Conservation (phyloP, 192 early-diverging fungal species). For the Neocallimastix lanati region DNA sequence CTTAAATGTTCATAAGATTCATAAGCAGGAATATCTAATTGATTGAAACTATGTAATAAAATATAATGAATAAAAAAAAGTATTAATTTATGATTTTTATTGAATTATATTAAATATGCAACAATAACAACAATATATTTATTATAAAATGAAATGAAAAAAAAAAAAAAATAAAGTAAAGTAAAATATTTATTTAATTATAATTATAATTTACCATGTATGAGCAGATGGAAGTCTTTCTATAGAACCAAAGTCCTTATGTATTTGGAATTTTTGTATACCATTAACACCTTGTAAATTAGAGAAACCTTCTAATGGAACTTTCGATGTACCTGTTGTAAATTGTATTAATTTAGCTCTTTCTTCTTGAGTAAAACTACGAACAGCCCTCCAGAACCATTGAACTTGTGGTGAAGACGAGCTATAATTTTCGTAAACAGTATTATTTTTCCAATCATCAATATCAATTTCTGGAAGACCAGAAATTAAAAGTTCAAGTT, state of each 20-base stretch:
- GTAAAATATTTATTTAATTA: background rate
- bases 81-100: no score
- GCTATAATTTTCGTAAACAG: conserved; percentile 74
- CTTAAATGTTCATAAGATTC: conserved; percentile 78
- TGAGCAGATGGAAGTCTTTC: conserved; percentile 87
- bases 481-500: conserved; percentile 92
- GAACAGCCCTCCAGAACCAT: conserved; percentile 97
- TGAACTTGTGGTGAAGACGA: conserved; percentile 74
- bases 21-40: conserved; percentile 87
- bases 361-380: conserved; percentile 93
- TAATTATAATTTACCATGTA: conserved; percentile 53
- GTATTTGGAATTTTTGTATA: conserved; percentile 96
- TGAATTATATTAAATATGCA: no score
- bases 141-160: background rate
- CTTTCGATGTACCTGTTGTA: conserved; percentile 91
- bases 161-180: background rate
- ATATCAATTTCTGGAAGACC: conserved; percentile 97
- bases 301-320: conserved; percentile 89
- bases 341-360: conserved; percentile 94
- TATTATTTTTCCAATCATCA: conserved; percentile 99
- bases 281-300: conserved; percentile 83
- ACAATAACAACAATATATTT: conserved; percentile 9
- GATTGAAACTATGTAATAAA: conserved; percentile 76
- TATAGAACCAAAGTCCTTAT: conserved; percentile 78
- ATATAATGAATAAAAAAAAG: background rate